Evolutionary conservation across 176 grass and related monocot species (phyloP).

Genomic region (Alopecurus myosuroides): DNA sequence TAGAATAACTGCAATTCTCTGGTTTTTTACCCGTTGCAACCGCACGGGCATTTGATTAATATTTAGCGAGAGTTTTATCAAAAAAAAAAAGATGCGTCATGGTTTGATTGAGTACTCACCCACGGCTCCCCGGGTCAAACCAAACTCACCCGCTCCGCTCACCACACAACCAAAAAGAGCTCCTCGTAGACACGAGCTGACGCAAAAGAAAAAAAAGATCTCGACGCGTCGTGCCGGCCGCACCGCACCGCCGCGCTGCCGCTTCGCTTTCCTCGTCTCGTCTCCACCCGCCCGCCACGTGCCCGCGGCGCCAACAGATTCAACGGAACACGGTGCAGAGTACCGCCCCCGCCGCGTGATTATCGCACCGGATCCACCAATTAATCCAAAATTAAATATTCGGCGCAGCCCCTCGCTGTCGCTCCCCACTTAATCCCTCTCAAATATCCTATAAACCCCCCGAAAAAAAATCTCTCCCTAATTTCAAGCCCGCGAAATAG

Average conservation of each 20-base stretch:
- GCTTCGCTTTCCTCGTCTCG: not conserved
- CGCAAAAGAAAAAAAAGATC: not conserved
- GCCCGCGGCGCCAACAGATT: slow-evolving; percentile 3
- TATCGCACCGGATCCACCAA: not conserved
- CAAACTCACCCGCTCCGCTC: no score
- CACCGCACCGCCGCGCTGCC: not conserved
- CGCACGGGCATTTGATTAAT: no score
- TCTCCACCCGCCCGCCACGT: not conserved
- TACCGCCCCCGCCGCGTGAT: not conserved
- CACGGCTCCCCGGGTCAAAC: no score
- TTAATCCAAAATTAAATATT: not conserved
- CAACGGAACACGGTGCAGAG: not conserved
- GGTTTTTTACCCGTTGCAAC: no score
- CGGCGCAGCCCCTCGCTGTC: not conserved
- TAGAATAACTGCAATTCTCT: no score
- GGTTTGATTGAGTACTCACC: no score
- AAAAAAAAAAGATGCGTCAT: no score
- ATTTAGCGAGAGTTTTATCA: no score
- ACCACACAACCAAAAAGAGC: no score
- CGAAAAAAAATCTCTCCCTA: not conserved
- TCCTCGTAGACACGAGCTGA: not conserved
- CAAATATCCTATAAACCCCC: slow-evolving; percentile 30
- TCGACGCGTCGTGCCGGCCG: not conserved
- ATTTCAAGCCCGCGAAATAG: not conserved
- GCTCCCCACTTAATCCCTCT: not conserved